These are phyloP conservation scores for Pyricularia pennisetigena DNA, from an alignment of 2,329 filamentous ascomycete species.

Conservation along the genomic window DNA sequence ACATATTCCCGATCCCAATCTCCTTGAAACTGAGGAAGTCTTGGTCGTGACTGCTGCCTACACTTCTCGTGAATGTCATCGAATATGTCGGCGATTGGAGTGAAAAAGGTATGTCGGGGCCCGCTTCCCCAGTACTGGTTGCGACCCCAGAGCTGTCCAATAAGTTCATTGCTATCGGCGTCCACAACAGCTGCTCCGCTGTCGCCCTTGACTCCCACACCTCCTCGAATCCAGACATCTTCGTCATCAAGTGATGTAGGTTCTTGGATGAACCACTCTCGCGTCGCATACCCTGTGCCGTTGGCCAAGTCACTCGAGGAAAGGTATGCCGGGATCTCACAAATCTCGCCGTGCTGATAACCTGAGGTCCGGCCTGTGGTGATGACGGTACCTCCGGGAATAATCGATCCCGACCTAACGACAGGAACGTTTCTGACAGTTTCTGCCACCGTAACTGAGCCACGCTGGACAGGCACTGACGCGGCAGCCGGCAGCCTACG, in stretches of 20 bases:
- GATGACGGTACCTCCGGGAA: conserved; percentile 24
- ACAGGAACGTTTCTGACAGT: conserved; percentile 14
- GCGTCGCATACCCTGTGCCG: conserved; percentile 29
- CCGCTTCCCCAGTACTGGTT: conserved; percentile 32
- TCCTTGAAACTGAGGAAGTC: conserved; percentile 24
- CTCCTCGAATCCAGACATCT: conserved; percentile 33
- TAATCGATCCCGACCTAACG: conserved; percentile 18
- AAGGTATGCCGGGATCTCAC: conserved; percentile 32
- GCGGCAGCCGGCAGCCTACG: conserved; percentile 26
- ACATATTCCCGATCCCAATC: conserved; percentile 25
- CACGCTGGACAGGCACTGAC: neutral
- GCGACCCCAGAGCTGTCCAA: conserved; percentile 34
- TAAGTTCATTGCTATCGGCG: conserved; percentile 23
- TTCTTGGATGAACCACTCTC: conserved; percentile 36
- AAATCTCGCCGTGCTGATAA: conserved; percentile 28
- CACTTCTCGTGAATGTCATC: conserved; percentile 36
- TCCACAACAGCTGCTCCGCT: conserved; percentile 34
- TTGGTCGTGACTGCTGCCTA: conserved; percentile 25
- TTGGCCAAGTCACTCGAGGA: conserved; percentile 22
- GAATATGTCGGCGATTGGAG: conserved; percentile 31
- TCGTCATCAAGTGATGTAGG: conserved; percentile 25
- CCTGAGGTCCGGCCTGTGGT: conserved; percentile 34
- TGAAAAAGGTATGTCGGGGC: conserved; percentile 31
- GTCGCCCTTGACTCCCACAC: conserved; percentile 33
- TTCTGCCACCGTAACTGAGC: neutral